Evolutionary conservation across 2,329 filamentous ascomycete species (phyloP), one percentile per base, ranked within the genome.

Genomic region (Arachnomyces sp.): DNA sequence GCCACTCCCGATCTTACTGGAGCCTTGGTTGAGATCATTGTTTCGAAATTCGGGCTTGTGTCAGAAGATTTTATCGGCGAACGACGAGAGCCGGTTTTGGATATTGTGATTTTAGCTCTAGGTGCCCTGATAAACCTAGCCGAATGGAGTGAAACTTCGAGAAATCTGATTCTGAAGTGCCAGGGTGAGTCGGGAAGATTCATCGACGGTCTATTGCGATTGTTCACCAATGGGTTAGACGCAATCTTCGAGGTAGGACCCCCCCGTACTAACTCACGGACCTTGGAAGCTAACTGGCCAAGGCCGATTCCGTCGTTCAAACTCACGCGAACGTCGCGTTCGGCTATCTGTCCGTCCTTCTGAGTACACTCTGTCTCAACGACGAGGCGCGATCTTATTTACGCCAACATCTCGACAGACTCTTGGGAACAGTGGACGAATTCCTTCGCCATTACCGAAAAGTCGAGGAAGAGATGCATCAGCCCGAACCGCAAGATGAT

Each of bases 91-190:
- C 63, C 82, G 7, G 67, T 79, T 42, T 65, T 89, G 39, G 82
- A 94, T 49, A 74, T 77, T 36, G 71, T 94, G 11, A 76, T 94
- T 36, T 71, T 95, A 31, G 75, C 84, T 38, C 68, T 94, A 30
- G 89, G 87, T 0, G 77, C 86, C 15, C 76, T 90, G 62, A 94
- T 94, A 60, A 95, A 95, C 54, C 75, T 95, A 40, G 77, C 85
- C 7, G 88, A 94, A 58, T 81, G 86, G 55, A 87, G 80, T 53
- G 68, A 78, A 12, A 59, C 70, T 15, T 81, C 83, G 9, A 71
- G 81, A 39, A 59, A 65, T 53, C 45, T 67, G 60, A 54, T 73
- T 59, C 48, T 76, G 55, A 45, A 57, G 45, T 49, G 60, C 47
- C 40, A 54, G 61, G 43, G 34, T 42, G 60, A 56, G 40, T 61